These are phyloP conservation scores for Mrakia frigida DNA, from an alignment of 768 basidiomycete species.

Conservation along the genomic window DNA sequence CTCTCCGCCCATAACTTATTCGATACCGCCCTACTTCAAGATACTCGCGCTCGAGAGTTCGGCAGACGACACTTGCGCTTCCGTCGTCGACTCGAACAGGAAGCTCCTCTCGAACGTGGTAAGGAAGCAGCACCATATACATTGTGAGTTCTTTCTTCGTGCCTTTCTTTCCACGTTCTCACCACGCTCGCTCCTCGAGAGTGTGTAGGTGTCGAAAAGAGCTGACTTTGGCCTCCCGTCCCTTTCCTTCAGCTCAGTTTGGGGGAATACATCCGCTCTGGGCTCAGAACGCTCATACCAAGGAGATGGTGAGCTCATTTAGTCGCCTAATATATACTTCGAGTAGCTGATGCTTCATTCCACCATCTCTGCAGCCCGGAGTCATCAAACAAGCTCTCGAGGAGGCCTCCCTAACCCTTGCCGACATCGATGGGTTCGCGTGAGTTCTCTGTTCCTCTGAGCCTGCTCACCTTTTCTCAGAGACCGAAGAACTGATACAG, in stretches of 20 bases:
- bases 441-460: constrained; percentile 39
- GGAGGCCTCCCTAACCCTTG: constrained; percentile 57
- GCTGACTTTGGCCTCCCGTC: constrained; percentile 39
- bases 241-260: constrained; percentile 53
- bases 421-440: constrained; percentile 76
- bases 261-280: constrained; percentile 74
- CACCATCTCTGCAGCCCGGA: constrained; percentile 54
- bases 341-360: neutral
- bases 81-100: constrained; percentile 62
- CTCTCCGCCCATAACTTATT: neutral
- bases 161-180: neutral
- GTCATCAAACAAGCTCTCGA: constrained; percentile 64
- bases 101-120: constrained; percentile 75
- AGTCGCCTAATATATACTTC: neutral
- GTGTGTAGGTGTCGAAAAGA: neutral
- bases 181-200: neutral
- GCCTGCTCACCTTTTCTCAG: no score
- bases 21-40: constrained; percentile 25
- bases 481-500: no score
- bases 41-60: constrained; percentile 66
- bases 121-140: constrained; percentile 63
- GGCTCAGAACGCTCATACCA: constrained; percentile 73
- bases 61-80: constrained; percentile 90
- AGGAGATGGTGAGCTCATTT: constrained; percentile 58
- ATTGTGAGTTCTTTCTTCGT: constrained; percentile 30